phyloP scores from a whole-genome alignment of 805 yeast genomes.

The Candida dajiaensis region DNA sequence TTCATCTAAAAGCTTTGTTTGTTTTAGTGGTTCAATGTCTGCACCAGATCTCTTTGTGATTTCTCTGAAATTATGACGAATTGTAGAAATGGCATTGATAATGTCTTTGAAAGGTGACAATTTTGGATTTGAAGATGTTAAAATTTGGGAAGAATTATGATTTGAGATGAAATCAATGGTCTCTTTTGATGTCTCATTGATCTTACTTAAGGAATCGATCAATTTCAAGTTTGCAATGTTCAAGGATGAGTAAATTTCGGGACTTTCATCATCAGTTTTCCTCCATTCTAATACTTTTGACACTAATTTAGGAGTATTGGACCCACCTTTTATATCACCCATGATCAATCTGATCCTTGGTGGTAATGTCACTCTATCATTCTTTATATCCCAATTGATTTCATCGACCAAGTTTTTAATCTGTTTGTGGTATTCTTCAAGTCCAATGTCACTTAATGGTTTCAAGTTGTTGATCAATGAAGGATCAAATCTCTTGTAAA shows the following conservation, averaged over 20 bases:
- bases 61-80: slow-evolving; percentile 52
- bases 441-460: slow-evolving; percentile 22
- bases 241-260: slow-evolving; percentile 46
- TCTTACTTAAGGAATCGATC: slow-evolving; percentile 38
- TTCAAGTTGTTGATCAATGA: slow-evolving; percentile 35
- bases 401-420: slow-evolving; percentile 34
- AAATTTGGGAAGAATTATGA: slow-evolving; percentile 7
- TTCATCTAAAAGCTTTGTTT: slow-evolving; percentile 61
- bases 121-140: not conserved
- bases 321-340: slow-evolving; percentile 93
- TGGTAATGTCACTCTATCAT: slow-evolving; percentile 57
- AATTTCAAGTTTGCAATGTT: slow-evolving; percentile 54
- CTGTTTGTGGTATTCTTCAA: slow-evolving; percentile 22
- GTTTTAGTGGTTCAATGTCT: slow-evolving; percentile 80
- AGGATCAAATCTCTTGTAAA: slow-evolving; percentile 73
- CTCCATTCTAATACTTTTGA: slow-evolving; percentile 70
- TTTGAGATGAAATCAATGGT: slow-evolving; percentile 14
- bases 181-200: not conserved
- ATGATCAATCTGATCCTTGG: slow-evolving; percentile 62
- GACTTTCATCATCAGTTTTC: slow-evolving; percentile 43
- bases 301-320: slow-evolving; percentile 91
- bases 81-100: slow-evolving; percentile 35
- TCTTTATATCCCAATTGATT: slow-evolving; percentile 57
- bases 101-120: slow-evolving; percentile 28
- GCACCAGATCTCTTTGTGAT: slow-evolving; percentile 70